Evolutionary conservation across 139 green algal genomes (phyloP), one percentile per base, ranked within the genome.

Genomic region (Helicosporidium sp.): DNA sequence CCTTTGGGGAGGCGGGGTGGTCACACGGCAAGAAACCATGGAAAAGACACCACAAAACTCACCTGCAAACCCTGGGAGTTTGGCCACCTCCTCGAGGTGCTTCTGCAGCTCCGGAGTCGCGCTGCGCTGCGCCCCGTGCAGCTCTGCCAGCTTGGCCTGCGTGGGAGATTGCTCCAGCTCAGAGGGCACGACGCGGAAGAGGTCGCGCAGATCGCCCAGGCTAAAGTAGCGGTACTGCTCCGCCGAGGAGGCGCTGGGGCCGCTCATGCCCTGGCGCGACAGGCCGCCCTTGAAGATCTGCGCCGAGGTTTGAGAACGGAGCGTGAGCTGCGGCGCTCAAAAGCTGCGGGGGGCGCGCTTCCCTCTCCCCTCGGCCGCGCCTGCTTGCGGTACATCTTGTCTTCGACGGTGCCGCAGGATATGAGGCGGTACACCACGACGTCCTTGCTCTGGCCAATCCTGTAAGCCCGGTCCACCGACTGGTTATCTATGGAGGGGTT

Each of bases 351-450:
- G 45, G 17, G 25, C 12, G 5, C 18, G 18, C 26, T 25, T 17
- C 39, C 41, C 19, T 28, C 10, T 46, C 22, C 19, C 7, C 41
- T 22, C 41, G 0, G 13, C 27, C 17, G 15, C 27, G 23, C 22
- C 59, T 92, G 78, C 51, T 74, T 78, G 27, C 71, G 56, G 64
- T 89, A 87, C 26, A 91, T 87, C 65, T 91, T 91, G 62, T 93
- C 83, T 69, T 92, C 83, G 35, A 92, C 72, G 13, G 79, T 93
- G 15, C 79, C 80, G 43, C 75, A 91, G 0, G 66, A 84, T 41
- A 92, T 86, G 2, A 93, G 71, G 35, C 83, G 66, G 63, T 88
- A 88, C 49, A 85, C 76, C 18, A 87, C 67, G 18, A 89, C 77
- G 41, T 69, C 62, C 17, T 44, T 26, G 2, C 25, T 40, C 56